Conservation (phyloP, 495 filamentous ascomycete species). For the Aspergillus ostianus region DNA sequence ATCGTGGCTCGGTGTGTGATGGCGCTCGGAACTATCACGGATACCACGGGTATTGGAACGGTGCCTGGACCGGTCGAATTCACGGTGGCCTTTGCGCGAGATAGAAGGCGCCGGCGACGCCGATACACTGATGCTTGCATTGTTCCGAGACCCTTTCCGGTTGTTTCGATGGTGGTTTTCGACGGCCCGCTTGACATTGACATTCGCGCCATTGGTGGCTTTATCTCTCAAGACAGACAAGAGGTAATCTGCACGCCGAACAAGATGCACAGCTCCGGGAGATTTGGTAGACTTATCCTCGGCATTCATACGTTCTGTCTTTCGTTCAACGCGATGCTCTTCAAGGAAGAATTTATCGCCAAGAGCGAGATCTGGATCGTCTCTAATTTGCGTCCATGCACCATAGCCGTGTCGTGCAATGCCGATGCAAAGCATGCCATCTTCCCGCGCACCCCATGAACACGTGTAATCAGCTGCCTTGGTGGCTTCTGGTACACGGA, state of each 20-base stretch:
- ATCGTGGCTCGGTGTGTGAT: slow-evolving; percentile 42
- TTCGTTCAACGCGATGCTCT: slow-evolving; percentile 96
- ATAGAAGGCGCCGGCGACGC: slow-evolving; percentile 53
- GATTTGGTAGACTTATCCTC: slow-evolving; percentile 80
- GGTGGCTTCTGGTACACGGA: slow-evolving; percentile 85
- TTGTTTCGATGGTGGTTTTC: slow-evolving; percentile 89
- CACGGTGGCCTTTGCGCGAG: slow-evolving; percentile 47
- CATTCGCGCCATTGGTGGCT: slow-evolving; percentile 62
- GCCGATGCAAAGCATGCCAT: slow-evolving; percentile 94
- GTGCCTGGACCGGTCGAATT: slow-evolving; percentile 49
- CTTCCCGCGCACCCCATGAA: slow-evolving; percentile 86
- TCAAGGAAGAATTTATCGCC: slow-evolving; percentile 94
- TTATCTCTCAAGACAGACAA: slow-evolving; percentile 83
- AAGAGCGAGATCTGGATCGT: slow-evolving; percentile 84
- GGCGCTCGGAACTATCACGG: slow-evolving; percentile 48
- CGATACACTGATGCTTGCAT: slow-evolving; percentile 47
- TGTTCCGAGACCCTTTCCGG: slow-evolving; percentile 55
- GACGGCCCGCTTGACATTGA: slow-evolving; percentile 72
- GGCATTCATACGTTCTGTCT: slow-evolving; percentile 78
- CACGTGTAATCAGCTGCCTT: slow-evolving; percentile 86
- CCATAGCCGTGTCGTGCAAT: slow-evolving; percentile 92
- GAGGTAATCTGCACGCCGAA: slow-evolving; percentile 91
- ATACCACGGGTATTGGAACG: slow-evolving; percentile 47
- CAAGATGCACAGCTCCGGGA: slow-evolving; percentile 92
- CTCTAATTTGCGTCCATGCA: slow-evolving; percentile 88